Conservation (phyloP, 305 asterid species). For the Stenogyne calaminthoides region DNA sequence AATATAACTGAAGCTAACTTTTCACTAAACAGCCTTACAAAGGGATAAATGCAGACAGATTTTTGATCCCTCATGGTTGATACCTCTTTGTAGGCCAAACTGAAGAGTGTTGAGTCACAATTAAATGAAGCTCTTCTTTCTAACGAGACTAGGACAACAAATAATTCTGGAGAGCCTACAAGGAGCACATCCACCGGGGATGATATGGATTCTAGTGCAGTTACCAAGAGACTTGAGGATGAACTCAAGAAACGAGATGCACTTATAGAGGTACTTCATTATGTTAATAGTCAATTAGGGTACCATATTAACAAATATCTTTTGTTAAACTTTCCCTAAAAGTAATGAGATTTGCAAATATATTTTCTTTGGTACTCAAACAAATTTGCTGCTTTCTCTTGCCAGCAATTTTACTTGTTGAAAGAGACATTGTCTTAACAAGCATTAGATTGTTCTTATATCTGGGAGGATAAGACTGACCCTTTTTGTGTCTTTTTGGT, state of each 20-base stretch:
- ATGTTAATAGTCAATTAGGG: slow-evolving; percentile 13
- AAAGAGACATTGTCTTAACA: slow-evolving; percentile 28
- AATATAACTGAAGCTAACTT: slow-evolving; percentile 19
- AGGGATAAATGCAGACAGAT: slow-evolving; percentile 22
- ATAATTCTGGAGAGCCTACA: slow-evolving; percentile 50
- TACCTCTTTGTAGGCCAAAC: slow-evolving; percentile 61
- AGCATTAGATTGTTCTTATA: slow-evolving; percentile 24
- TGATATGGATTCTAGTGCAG: slow-evolving; percentile 71
- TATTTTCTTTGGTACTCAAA: slow-evolving; percentile 12
- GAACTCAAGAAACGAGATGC: slow-evolving; percentile 96
- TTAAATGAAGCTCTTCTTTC: slow-evolving; percentile 65
- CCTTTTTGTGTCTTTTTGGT: background rate
- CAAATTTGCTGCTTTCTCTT: slow-evolving; percentile 21
- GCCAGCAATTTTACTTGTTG: slow-evolving; percentile 20
- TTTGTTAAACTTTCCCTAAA: slow-evolving; percentile 14
- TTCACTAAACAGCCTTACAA: background rate
- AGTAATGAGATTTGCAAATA: slow-evolving; percentile 17
- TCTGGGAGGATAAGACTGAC: slow-evolving; percentile 4
- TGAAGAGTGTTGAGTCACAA: slow-evolving; percentile 73
- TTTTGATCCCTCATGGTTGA: slow-evolving; percentile 24
- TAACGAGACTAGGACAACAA: slow-evolving; percentile 47
- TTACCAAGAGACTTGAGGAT: slow-evolving; percentile 91
- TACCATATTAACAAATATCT: slow-evolving; percentile 10
- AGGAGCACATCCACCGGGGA: slow-evolving; percentile 50
- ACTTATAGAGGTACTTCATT: slow-evolving; percentile 83